Evolutionary conservation across 306 rosid species (phyloP), one percentile per base, ranked within the genome.

Genomic region (Morella rubra): DNA sequence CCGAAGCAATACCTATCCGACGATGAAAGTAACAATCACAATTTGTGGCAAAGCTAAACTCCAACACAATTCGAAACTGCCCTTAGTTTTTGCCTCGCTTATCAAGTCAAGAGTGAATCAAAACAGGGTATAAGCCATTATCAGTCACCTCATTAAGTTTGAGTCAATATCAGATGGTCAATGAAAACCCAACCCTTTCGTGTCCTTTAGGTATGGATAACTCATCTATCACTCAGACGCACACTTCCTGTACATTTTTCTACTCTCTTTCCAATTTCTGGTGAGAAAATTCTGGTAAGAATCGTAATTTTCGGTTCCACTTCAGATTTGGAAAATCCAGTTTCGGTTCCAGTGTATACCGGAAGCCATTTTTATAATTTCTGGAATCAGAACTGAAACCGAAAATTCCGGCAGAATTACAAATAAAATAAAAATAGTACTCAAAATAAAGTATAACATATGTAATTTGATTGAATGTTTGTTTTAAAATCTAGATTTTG

Each of bases 1-100:
- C 78, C 97, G 84, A 73, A 95, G 91, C 82, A 95, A 76, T 41
- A 95, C 97, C 98, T 92, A 79, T 80, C 20, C 80, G 83, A 76
- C 44, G 44, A 56, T 49, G 54, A 71, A 71, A 41, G n/a, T 6
- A 61, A 68, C 71, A 16, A 80, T 76, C 79, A 67, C 44, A 49
- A 51, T 70, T 69, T 47, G 72, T 59, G 32, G 55, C 24, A 44
- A 68, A 49, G 52, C 52, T 49, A 49, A 59, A 67, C 24, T 11
- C 37, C 54, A 20, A 42, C 42, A 45, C 72, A 18, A 11, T 49
- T 49, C 32, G 52, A 49, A 11, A 49, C 52, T 49, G 9, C 52
- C 52, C 52, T 11, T 20, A 41, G 65, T 58, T 9, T 12, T 4
- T 58, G 20, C 22, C 65, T 27, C 12, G 22, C 3, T 22, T 22